A percentile compares a stretch with the other conserved stretches of the same genome.
These are phyloP conservation scores for Taphrina deformans DNA, from an alignment of 1,139 yeast genomes.

Conservation along the genomic window DNA sequence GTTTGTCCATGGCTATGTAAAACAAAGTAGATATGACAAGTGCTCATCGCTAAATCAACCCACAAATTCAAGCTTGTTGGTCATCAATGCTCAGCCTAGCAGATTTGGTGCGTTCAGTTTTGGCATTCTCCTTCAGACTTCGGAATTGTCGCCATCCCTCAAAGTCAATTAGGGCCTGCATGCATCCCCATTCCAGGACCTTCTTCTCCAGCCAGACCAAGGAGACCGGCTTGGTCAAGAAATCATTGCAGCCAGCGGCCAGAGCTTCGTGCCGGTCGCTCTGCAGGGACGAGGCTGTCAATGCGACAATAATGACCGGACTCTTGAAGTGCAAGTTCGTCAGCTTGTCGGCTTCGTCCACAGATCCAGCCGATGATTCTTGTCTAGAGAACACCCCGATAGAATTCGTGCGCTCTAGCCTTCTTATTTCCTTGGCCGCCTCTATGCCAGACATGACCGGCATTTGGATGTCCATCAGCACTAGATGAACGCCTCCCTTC, in stretches of 20 bases:
- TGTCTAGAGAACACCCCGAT: constrained; percentile 72
- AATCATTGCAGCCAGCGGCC: constrained; percentile 96
- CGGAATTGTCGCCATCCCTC: constrained; percentile 85
- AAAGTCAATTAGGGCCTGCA: constrained; percentile 96
- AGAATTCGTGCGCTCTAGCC: constrained; percentile 73
- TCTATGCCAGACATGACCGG: constrained; percentile 93
- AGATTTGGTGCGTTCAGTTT: background rate
- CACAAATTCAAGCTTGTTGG: background rate
- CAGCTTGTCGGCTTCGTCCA: constrained; percentile 51
- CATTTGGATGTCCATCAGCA: constrained; percentile 90
- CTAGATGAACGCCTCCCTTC: constrained; percentile 85
- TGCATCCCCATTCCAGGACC: constrained; percentile 72
- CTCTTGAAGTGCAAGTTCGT: constrained; percentile 66
- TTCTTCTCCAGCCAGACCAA: constrained; percentile 91
- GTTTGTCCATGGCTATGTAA: background rate
- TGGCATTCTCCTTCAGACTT: constrained; percentile 5
- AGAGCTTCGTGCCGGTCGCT: constrained; percentile 87
- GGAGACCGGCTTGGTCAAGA: constrained; percentile 93
- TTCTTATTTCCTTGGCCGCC: constrained; percentile 84
- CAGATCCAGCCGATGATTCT: constrained; percentile 36
- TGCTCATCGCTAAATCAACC: background rate
- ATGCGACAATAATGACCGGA: constrained; percentile 93
- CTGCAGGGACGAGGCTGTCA: constrained; percentile 88
- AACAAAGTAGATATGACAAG: background rate
- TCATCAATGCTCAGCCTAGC: background rate